Base-by-base conservation (phyloP, 2,329 filamentous ascomycete genomes). In the Penicillium psychrosexuale region DNA sequence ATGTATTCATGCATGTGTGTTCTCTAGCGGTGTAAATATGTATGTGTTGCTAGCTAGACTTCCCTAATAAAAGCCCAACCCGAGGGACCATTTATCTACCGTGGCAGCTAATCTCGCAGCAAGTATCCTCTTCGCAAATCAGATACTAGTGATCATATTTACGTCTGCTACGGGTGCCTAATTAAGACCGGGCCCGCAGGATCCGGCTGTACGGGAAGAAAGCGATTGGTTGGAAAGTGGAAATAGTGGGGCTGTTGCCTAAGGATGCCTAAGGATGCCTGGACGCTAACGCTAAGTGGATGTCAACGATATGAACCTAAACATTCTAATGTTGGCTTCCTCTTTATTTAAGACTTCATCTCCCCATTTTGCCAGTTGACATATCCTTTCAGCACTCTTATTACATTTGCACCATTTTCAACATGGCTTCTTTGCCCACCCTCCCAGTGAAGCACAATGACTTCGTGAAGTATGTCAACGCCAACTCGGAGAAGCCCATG, bases 381-480 rank as follows among this genome's bases (percentile, higher is more conserved):
- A 19, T 22, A n/a, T 6, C 15, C 3, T 22, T 13, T 30, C 31
- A n/a, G 45, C 28, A 31, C 17, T 12, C 3, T 12, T 7, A 15
- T 9, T 22, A 33, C 11, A 38, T 15, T 33, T 39, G 12, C 17
- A 39, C 6, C 27, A 28, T 8, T 8, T 9, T 28, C 8, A 8
- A 28, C 11, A 61, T 60, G 55, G 34, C 51, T 38, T 47, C 37
- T 13, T 55, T 72, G 17, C 70, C 70, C 8, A n/a, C 56, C 8
- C 36, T 71, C 5, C 71, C 70, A 3, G 62, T 53, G 8, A 62
- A 66, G 17, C 69, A 73, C 42, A 48, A 54, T 12, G 50, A 68
- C 9, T 69, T 74, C 28, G 33, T 69, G 34, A 39, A 53, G 15
- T 66, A 71, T 59, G 45, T 72, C 31, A 43, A 60, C 7, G 56